Evolutionary conservation across 2,329 filamentous ascomycete species (phyloP).

Genomic region (Penicillium sp.): DNA sequence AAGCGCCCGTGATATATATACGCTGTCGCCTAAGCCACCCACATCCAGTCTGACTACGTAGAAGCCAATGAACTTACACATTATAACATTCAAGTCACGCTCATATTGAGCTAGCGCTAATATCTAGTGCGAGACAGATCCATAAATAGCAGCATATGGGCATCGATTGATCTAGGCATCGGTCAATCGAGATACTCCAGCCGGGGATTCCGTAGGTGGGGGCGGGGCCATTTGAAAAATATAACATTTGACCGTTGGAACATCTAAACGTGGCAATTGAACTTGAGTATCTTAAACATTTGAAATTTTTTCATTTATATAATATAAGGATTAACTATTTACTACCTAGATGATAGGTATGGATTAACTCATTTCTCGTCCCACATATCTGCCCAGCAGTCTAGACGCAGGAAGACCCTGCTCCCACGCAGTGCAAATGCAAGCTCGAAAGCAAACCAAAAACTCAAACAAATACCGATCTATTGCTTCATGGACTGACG

Average conservation of each 20-base stretch:
- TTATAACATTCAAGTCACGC: neutral
- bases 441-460: neutral
- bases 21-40: neutral
- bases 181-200: neutral
- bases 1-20: neutral
- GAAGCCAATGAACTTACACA: neutral
- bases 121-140: neutral
- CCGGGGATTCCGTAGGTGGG: neutral
- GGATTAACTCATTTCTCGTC: constrained; percentile 16
- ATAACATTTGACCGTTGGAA: no score
- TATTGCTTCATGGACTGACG: constrained; percentile 16
- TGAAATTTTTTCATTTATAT: constrained; percentile 1
- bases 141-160: neutral
- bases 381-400: constrained; percentile 22
- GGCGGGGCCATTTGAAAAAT: neutral
- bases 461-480: neutral
- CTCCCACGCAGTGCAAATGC: constrained; percentile 4
- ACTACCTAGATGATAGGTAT: neutral
- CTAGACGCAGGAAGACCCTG: constrained; percentile 12
- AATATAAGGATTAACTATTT: constrained; percentile 8
- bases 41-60: neutral
- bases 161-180: neutral
- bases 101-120: neutral
- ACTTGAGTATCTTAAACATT: neutral
- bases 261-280: neutral